Evolutionary conservation across 2,329 filamentous ascomycete species (phyloP), one percentile per base, ranked within the genome.

Genomic region (Talaromyces funiculosus): DNA sequence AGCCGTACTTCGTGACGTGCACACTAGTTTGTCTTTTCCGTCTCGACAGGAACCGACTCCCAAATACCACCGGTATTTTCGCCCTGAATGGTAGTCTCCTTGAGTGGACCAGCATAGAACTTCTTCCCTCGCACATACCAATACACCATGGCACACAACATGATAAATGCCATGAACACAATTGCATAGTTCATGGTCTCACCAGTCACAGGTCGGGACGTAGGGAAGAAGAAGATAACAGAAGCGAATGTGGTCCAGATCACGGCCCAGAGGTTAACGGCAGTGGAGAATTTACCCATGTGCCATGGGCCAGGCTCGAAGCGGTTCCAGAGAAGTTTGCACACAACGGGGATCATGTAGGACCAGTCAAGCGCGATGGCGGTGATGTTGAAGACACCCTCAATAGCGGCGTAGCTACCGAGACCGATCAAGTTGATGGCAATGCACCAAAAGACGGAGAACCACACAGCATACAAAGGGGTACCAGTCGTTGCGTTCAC

Each of bases 361-460:
- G 78, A 61, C 59, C 59, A 61, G 53, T 61, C 77, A 38, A 79
- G 67, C 4, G 75, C 75, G 56, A 78, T 78, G 60, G 77, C 75
- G 64, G 73, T 76, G 47, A 78, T 71, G 61, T 78, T 79, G 68
- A 79, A 79, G 24, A 79, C 75, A 61, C 75, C 77, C 10, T 66
- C 56, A 49, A 79, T 78, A 62, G 77, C 75, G 10, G 67, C 78
- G 68, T 82, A 82, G 29, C 78, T 82, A 47, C 81, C 83, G 5
- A 86, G 78, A 45, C 79, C 82, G 66, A 85, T 84, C 63, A 85
- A 74, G 70, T 85, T 85, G 73, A 86, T 83, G 54, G 77, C 73
- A 63, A 84, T 79, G 71, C 81, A 84, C 78, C 59, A 81, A 65
- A 80, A 71, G 31, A 81, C 76, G 59, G 78, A 81, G 59, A 84